phyloP scores from a whole-genome alignment of 192 early-diverging fungal genomes.

The Globomyces pollinis-pini region DNA sequence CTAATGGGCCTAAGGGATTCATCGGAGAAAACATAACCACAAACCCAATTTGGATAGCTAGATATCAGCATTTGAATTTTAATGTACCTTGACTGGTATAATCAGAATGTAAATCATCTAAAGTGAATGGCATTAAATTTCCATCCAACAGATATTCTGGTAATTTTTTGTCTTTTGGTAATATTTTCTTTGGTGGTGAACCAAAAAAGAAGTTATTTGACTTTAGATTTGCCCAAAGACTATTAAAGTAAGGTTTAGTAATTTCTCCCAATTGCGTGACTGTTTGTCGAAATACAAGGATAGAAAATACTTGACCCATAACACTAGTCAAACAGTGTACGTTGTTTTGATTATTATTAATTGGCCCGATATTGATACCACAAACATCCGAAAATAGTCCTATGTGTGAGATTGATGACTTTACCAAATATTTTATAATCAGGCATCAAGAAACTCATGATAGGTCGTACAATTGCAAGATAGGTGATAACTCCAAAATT shows the following conservation, averaged over 20 bases:
- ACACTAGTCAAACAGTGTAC: neutral
- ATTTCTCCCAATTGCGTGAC: neutral
- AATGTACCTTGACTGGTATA: neutral
- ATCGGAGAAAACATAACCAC: conserved; percentile 56
- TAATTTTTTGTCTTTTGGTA: neutral
- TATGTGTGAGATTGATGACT: too few species aligned
- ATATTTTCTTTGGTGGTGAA: neutral
- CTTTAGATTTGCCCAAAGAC: too few species aligned
- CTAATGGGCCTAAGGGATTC: conserved; percentile 62
- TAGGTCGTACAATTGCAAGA: conserved; percentile 44
- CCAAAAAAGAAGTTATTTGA: neutral
- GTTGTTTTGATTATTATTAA: too few species aligned
- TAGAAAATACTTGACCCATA: neutral
- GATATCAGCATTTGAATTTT: neutral
- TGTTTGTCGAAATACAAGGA: neutral
- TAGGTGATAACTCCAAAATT: conserved; percentile 56
- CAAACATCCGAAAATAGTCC: too few species aligned
- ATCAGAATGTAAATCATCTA: neutral
- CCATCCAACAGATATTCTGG: conserved; percentile 11
- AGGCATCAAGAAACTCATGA: neutral
- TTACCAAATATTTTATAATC: neutral
- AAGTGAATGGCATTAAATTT: neutral
- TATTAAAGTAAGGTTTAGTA: neutral
- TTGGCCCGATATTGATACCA: too few species aligned
- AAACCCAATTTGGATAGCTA: conserved; percentile 63